Conservation (phyloP, 2,329 filamentous ascomycete genomes). For the Neopestalotiopsis clavispora region DNA sequence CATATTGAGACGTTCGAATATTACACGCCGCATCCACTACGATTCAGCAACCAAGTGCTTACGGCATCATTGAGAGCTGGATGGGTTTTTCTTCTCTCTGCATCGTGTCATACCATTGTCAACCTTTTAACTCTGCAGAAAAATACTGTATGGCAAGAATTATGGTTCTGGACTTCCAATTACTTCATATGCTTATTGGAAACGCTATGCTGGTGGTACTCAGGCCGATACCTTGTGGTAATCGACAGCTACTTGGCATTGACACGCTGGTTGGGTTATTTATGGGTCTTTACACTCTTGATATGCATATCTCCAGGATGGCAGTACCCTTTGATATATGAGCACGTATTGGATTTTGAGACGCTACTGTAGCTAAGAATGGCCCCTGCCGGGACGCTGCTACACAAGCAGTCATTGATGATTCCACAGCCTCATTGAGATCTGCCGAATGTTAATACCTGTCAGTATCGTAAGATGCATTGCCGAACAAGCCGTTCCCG, state of each 20-base stretch:
- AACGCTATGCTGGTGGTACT: neutral
- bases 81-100: neutral
- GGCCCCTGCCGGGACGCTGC: too few species aligned
- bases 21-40: neutral
- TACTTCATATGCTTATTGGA: neutral
- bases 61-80: neutral
- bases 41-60: too few species aligned
- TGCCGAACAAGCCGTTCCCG: too few species aligned
- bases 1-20: neutral
- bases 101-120: too few species aligned
- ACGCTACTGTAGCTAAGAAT: too few species aligned
- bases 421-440: too few species aligned
- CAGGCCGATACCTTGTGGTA: neutral
- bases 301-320: neutral
- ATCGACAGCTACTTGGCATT: neutral
- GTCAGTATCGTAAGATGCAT: too few species aligned
- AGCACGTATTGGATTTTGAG: neutral
- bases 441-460: too few species aligned
- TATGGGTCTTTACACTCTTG: neutral
- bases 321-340: neutral
- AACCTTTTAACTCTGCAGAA: too few species aligned
- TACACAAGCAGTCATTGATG: too few species aligned
- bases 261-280: neutral
- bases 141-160: too few species aligned
- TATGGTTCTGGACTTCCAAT: neutral